Conservation (phyloP, 495 filamentous ascomycete genomes). For the Umbilicaria muhlenbergii region DNA sequence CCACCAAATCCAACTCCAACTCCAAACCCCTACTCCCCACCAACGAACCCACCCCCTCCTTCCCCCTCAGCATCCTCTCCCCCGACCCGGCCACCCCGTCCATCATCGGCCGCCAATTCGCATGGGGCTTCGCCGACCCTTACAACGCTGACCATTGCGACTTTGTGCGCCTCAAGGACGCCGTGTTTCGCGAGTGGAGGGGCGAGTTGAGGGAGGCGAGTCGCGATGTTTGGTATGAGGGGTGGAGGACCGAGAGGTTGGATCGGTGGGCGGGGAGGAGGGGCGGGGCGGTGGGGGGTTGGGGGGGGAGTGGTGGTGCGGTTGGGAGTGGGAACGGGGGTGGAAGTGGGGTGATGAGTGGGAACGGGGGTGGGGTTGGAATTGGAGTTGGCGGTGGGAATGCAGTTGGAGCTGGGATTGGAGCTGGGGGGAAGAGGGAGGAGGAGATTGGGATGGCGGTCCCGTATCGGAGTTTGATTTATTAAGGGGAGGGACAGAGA, state of each 20-base stretch:
- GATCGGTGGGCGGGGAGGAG: conserved; percentile 21
- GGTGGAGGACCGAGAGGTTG: conserved; percentile 72
- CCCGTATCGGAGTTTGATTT: no score
- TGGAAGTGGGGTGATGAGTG: neutral
- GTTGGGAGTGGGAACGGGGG: conserved; percentile 1
- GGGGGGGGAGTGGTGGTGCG: no score
- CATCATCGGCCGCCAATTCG: conserved; percentile 68
- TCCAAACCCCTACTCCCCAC: neutral
- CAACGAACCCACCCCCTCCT: conserved; percentile 22
- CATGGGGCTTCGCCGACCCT: conserved; percentile 94
- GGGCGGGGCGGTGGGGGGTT: neutral
- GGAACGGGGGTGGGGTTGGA: neutral
- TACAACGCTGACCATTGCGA: conserved; percentile 87
- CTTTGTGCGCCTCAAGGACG: conserved; percentile 78
- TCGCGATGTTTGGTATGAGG: conserved; percentile 88
- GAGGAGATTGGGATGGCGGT: no score
- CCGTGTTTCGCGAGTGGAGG: conserved; percentile 87
- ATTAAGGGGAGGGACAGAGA: no score
- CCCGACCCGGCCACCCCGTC: conserved; percentile 78
- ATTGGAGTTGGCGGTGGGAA: neutral
- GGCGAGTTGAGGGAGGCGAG: conserved; percentile 82
- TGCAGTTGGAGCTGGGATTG: no score
- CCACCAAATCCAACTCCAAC: conserved; percentile 1
- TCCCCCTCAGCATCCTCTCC: conserved; percentile 86
- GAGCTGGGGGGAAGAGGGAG: neutral